Evolutionary conservation across 208 protist genomes (phyloP), one percentile per base, ranked within the genome.

Genomic region (Strigomonas culicis): DNA sequence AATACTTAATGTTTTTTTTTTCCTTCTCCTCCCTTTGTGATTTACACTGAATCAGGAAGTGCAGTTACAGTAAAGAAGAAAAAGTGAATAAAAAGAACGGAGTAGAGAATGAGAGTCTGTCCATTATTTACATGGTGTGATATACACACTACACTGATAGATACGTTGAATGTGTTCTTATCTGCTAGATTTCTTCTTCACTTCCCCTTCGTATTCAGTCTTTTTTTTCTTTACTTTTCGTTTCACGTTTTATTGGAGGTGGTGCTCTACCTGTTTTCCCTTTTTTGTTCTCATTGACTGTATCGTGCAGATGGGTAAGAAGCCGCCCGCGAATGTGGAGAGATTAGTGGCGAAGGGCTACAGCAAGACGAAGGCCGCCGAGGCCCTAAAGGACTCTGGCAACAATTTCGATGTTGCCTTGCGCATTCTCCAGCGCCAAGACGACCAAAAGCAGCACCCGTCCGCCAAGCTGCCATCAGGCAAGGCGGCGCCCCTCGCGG

Each of bases 301-400:
- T n/a, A n/a, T n/a, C n/a, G n/a, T n/a, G n/a, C n/a, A n/a, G n/a
- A 39, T 39, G 34, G 34, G 34, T 4, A 39, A 39, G 34, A 39
- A 39, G 34, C 34, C 34, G 10, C 7, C 7, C 34, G 34, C 7
- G 10, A 64, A 70, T 4, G 32, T 87, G 17, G 58, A 58, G 21
- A 67, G 70, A 28, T 51, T 93, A n/a, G 70, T 73, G 47, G 69
- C 63, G 0, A 66, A 67, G 27, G 83, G 83, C 15, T 88, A 70
- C 49, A 77, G 81, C 44, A 90, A 87, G 49, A 77, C 73, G 7
- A 90, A 86, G 70, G 75, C 78, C 0, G 50, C 49, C 0, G 63
- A 88, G 56, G 86, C 86, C 0, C 62, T 90, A 27, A 90, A 89
- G 55, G 86, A 93, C 44, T 70, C 81, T 0, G 80, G 80, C 21